Base-by-base conservation (phyloP, 108 stramenopile genomes). In the Aureococcus anophagefferens region DNA sequence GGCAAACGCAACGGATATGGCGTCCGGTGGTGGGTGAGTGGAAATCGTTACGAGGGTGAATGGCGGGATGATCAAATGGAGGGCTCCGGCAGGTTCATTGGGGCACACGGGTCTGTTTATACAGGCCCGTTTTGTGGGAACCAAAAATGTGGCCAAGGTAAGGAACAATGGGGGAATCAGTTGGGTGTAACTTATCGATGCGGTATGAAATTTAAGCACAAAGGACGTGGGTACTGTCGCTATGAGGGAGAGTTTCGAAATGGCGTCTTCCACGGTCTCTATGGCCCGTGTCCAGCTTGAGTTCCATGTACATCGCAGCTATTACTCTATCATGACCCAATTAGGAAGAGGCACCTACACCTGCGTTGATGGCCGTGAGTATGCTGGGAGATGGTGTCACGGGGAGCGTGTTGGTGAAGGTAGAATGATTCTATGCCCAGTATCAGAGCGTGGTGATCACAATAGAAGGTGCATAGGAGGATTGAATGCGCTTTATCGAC, bases 11-110 rank as follows among this genome's bases (percentile, higher is more conserved):
- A 67, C 66, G 73, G 73, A 4, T 30, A 25, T 29, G 73, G 73
- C 33, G 66, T 67, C 33, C 34, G 66, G n/a, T 33, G 33, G 14
- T 74, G 73, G 73, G 62, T 63, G 15, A 35, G 29, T 33, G 73
- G 73, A 29, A 67, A 74, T 31, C 67, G 35, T n/a, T 74, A 67
- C 66, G 66, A 67, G 62, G 73, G 73, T 14, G 66, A 44, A 0
- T 74, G 73, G 73, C 5, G 25, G 17, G 25, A 67, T 32, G 73
- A 64, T 32, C 15, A 32, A 28, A 67, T 67, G 73, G 16, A 67
- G 17, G 73, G 73, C 21, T 1, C 33, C 46, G 73, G 73, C 13
- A 37, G 28, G 30, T 46, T 63, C 30, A 46, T 40, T 13, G n/a
- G n/a, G n/a, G 71, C 46, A 4, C 5, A 44, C 40, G 40, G 40